Evolutionary conservation across 2,329 filamentous ascomycete species (phyloP), one percentile per base, ranked within the genome.

Genomic region (Grosmannia serpens): DNA sequence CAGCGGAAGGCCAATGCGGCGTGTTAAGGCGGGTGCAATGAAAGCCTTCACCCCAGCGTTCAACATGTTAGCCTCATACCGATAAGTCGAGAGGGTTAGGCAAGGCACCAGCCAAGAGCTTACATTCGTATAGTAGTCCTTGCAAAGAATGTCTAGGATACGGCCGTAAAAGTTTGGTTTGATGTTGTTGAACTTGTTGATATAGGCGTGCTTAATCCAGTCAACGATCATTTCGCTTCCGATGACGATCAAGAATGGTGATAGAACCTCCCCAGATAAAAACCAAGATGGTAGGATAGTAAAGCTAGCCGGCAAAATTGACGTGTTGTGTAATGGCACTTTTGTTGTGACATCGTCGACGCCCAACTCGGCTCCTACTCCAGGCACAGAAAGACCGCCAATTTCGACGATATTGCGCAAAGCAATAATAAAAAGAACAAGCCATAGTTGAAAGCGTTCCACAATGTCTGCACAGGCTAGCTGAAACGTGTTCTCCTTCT

Each of bases 161-260:
- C 91, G 84, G 56, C 84, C 82, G 70, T 99, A 99, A 58, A 99
- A 88, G 8, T 82, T 83, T 3, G 94, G 94, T 63, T 94, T 92
- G 64, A 91, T 91, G 66, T 95, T 96, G 77, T 99, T 99, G 76
- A 99, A 99, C 69, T 99, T 99, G 69, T 86, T 91, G 69, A 99
- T 95, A 69, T 97, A 99, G 26, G 90, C 90, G 69, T 99, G 95
- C 71, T 99, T 99, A 70, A 96, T 82, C 82, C 89, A 91, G 72
- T 99, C 94, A 2, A 99, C 94, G 10, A 96, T 75, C 86, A 96
- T 96, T 73, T 99, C 94, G 62, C 91, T 96, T 1, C 91, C 92
- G 8, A 99, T 82, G 0, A 99, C 95, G 9, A 99, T 85, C 15
- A 99, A 74, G 65, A 99, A 99, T 0, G 94, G 95, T 0, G 90